These are phyloP conservation scores for Epichloe elymi DNA, from an alignment of 2,329 filamentous ascomycete genomes.

Conservation along the genomic window DNA sequence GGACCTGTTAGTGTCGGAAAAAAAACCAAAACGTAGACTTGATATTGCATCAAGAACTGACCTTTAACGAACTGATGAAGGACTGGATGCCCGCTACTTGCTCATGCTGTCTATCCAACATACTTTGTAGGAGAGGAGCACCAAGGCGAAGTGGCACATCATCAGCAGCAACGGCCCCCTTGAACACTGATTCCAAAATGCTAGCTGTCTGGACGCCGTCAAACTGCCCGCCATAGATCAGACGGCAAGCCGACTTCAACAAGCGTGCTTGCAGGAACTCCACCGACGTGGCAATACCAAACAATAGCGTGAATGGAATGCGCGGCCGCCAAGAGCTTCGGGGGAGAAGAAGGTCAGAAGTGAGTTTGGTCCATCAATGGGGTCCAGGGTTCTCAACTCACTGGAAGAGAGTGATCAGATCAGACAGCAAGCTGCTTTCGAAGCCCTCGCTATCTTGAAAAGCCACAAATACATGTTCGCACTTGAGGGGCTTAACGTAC, in stretches of 20 bases:
- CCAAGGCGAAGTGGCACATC: slow-evolving; percentile 50
- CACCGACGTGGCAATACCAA: slow-evolving; percentile 70
- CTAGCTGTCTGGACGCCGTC: slow-evolving; percentile 61
- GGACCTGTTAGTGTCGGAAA: background rate
- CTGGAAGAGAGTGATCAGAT: slow-evolving; percentile 57
- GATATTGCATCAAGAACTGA: slow-evolving; percentile 14
- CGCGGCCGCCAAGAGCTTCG: slow-evolving; percentile 51
- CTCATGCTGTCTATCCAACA: slow-evolving; percentile 61
- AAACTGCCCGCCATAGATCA: slow-evolving; percentile 59
- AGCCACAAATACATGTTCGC: slow-evolving; percentile 52
- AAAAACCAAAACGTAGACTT: background rate
- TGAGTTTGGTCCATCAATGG: background rate
- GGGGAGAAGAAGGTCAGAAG: slow-evolving; percentile 15
- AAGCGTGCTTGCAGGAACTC: slow-evolving; percentile 67
- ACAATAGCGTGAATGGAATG: slow-evolving; percentile 63
- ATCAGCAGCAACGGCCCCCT: slow-evolving; percentile 45
- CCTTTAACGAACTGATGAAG: slow-evolving; percentile 58
- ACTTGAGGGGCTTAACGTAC: slow-evolving; percentile 39
- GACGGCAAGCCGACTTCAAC: slow-evolving; percentile 52
- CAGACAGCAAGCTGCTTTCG: slow-evolving; percentile 57
- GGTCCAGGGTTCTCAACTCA: slow-evolving; percentile 22
- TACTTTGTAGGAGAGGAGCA: slow-evolving; percentile 43
- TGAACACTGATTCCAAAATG: slow-evolving; percentile 61
- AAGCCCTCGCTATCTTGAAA: slow-evolving; percentile 78
- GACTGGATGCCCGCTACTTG: slow-evolving; percentile 65